These are phyloP conservation scores for Apiotrichum gracile DNA, from an alignment of 1,284 basidiomycete species.

Conservation along the genomic window DNA sequence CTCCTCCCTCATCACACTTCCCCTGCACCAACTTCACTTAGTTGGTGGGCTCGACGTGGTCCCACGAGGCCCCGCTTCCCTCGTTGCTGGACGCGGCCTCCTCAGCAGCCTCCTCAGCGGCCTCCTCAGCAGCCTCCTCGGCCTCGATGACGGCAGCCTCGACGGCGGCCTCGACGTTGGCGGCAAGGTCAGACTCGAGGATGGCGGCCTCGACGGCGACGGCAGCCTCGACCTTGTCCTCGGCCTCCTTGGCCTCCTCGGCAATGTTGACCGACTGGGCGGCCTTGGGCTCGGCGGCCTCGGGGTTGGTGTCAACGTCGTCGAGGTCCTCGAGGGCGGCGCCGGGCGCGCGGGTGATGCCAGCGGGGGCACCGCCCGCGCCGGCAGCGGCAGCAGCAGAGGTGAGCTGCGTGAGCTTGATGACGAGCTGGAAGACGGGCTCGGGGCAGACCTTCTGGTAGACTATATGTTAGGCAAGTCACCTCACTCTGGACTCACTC, in stretches of 20 bases:
- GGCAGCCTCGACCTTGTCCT: conserved; percentile 2
- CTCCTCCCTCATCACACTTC: too few relatives aligned
- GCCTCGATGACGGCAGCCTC: not conserved
- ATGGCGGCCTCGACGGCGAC: not conserved
- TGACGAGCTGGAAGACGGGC: conserved; percentile 81
- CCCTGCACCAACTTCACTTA: too few relatives aligned
- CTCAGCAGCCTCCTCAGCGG: not conserved
- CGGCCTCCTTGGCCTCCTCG: conserved; percentile 4
- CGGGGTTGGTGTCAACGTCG: conserved; percentile 6
- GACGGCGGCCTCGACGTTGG: not conserved
- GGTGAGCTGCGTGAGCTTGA: conserved; percentile 62
- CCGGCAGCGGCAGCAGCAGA: conserved; percentile 11
- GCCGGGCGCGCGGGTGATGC: not conserved
- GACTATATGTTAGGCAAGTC: conserved; percentile 44
- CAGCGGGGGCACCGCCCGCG: conserved; percentile 1
- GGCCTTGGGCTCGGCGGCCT: conserved; percentile 1
- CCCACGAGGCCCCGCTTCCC: conserved; percentile 16
- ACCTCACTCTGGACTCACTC: conserved; percentile 44
- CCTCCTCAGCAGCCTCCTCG: conserved; percentile 3
- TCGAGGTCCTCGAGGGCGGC: conserved; percentile 6
- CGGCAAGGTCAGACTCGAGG: not conserved
- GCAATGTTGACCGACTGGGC: conserved; percentile 1
- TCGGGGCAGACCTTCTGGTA: conserved; percentile 88
- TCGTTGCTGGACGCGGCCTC: conserved; percentile 9
- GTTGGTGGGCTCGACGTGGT: conserved; percentile 5